A percentile compares a stretch with the other conserved stretches of the same genome.
Evolutionary conservation across 1,284 basidiomycete species (phyloP).

Genomic region (Ceratobasidium sp.): DNA sequence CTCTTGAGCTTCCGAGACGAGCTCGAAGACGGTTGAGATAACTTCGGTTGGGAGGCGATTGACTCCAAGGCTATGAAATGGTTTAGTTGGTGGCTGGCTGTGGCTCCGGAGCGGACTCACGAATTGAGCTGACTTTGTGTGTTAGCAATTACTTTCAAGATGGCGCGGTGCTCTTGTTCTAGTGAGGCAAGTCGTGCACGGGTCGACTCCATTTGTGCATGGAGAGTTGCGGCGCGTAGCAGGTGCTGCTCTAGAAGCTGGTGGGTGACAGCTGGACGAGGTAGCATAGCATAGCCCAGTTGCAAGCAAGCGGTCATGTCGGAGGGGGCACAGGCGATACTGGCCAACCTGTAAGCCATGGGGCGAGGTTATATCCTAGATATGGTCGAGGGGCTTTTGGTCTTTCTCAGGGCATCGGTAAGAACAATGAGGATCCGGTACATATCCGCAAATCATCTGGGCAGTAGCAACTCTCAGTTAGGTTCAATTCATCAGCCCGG

Average conservation of each 20-base stretch:
- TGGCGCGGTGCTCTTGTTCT: conserved; percentile 7
- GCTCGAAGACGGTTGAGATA: conserved; percentile 38
- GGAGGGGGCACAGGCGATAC: background rate
- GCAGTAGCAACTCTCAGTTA: conserved; percentile 6
- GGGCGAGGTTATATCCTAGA: conserved; percentile 23
- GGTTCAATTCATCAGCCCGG: conserved; percentile 32
- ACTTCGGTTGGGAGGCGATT: conserved; percentile 44
- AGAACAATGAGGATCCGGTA: conserved; percentile 39
- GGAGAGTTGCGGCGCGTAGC: conserved; percentile 6
- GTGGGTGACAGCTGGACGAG: conserved; percentile 15
- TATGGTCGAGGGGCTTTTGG: conserved; percentile 17
- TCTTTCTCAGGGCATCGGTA: conserved; percentile 32
- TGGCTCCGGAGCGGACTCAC: conserved; percentile 23
- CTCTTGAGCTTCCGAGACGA: conserved; percentile 33
- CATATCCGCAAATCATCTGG: conserved; percentile 39
- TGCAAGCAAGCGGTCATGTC: conserved; percentile 23
- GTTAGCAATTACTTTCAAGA: conserved; percentile 11
- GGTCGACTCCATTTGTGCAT: conserved; percentile 24
- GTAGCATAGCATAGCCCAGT: conserved; percentile 2
- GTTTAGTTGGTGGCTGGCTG: background rate
- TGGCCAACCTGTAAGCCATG: background rate
- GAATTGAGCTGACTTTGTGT: conserved; percentile 11
- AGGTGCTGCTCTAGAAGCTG: conserved; percentile 38
- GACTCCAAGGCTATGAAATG: conserved; percentile 11
- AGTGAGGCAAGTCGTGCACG: conserved; percentile 22